A percentile compares a stretch with the other conserved stretches of the same genome.
Conservation (phyloP, 805 yeast species). For the Teunomyces atbi region DNA sequence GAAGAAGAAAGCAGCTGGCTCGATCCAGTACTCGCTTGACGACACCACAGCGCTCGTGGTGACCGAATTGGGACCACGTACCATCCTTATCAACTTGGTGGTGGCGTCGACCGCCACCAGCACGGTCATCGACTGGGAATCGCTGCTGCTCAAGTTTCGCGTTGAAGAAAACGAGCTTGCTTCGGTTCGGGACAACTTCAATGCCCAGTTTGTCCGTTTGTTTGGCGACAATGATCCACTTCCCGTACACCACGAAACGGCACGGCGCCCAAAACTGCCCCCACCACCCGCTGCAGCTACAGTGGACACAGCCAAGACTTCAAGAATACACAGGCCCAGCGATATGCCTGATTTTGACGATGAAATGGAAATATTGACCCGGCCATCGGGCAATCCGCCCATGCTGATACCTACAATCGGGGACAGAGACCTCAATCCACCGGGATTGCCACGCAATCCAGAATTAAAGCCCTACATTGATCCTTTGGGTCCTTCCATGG, state of each 20-base stretch:
- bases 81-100: constrained; percentile 12
- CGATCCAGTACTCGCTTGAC: neutral
- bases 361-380: constrained; percentile 42
- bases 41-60: neutral
- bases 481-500: constrained; percentile 29
- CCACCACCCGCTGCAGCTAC: constrained; percentile 3
- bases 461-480: constrained; percentile 41
- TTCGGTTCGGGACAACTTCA: neutral
- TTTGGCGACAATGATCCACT: neutral
- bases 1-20: neutral
- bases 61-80: constrained; percentile 8
- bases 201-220: neutral
- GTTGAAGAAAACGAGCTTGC: neutral
- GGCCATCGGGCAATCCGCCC: constrained; percentile 5
- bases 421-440: constrained; percentile 50
- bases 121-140: constrained; percentile 2
- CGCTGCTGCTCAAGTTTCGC: constrained; percentile 1
- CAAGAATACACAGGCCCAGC: constrained; percentile 15
- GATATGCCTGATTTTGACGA: constrained; percentile 56
- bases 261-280: neutral
- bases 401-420: constrained; percentile 39
- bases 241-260: neutral
- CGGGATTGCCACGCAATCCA: constrained; percentile 42
- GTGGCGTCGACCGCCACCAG: constrained; percentile 5
- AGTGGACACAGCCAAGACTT: constrained; percentile 5